Base-by-base conservation (phyloP, 768 basidiomycete species). In the Kockovaella imperatae region DNA sequence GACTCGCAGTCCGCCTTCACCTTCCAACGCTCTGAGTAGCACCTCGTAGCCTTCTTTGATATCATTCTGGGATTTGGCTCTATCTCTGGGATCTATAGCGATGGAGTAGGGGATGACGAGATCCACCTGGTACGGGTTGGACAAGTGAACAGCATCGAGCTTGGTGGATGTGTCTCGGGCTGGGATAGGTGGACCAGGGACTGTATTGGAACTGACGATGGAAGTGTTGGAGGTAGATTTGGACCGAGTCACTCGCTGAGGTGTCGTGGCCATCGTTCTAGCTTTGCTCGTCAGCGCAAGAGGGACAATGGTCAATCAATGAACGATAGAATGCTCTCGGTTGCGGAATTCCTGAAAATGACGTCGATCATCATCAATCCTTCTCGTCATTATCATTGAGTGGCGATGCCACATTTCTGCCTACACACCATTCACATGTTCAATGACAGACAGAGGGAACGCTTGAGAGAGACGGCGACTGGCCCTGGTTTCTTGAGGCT, bases 51-150 rank as follows among this genome's bases (percentile, higher is more conserved):
- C 56, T 10, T 64, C 56, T 39, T 47, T 47, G 25, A 64, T 53
- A 30, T 71, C 61, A 34, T 45, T 45, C 30, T 59, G 52, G 2
- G 53, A 54, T 25, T 51, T 42, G 0, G 32, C n/a, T 20, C 67
- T 35, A 30, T 55, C 58, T 35, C 21, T 31, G 29, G 53, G 53
- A 3, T 34, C 47, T 15, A 53, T 20, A 1, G 59, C 45, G 2
- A 60, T 54, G 14, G 49, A 50, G 35, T 43, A 64, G 5, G 65
- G 65, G 28, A 67, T 64, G 32, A 67, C 65, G 21, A 67, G 55
- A 42, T 67, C 65, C 15, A 67, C 65, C 35, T 58, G 49, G 46
- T 44, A 67, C 0, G 65, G 62, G 44, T 67, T 67, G 15, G 57
- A 57, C 1, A 52, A 47, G 41, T 52, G 54, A 3, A 28, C 35